A percentile compares a stretch with the other conserved stretches of the same genome.
Conservation (phyloP, 805 yeast species). For the Hanseniaspora lachancei region DNA sequence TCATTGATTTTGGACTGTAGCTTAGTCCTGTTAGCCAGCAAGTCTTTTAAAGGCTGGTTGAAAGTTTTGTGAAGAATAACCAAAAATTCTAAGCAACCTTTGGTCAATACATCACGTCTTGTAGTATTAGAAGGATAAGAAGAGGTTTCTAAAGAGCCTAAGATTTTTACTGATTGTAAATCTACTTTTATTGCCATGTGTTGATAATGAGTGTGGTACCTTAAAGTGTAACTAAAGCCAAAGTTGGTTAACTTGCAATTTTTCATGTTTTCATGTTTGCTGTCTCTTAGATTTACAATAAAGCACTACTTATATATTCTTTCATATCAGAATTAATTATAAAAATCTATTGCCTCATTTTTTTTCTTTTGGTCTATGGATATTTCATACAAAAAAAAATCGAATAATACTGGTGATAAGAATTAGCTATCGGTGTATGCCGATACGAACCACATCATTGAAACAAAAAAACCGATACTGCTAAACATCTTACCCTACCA, state of each 20-base stretch:
- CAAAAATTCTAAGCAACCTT: conserved; percentile 46
- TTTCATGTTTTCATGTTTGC: neutral
- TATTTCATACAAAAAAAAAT: too few relatives aligned
- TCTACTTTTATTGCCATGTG: conserved; percentile 20
- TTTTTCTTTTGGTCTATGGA: too few relatives aligned
- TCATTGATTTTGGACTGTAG: conserved; percentile 49
- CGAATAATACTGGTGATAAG: neutral
- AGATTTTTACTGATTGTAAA: conserved; percentile 27
- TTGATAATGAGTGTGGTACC: neutral
- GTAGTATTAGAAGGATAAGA: conserved; percentile 31
- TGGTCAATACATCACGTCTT: conserved; percentile 29
- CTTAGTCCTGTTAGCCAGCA: conserved; percentile 47
- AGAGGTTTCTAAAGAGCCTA: conserved; percentile 25
- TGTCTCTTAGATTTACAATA: too few relatives aligned
- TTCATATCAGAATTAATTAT: too few relatives aligned
- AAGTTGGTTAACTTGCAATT: neutral
- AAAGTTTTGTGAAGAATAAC: conserved; percentile 64
- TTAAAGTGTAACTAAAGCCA: neutral
- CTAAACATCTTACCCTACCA: too few relatives aligned
- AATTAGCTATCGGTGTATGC: neutral
- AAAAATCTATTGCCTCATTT: too few relatives aligned
- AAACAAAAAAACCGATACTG: too few relatives aligned
- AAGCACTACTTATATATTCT: too few relatives aligned
- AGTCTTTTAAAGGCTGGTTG: conserved; percentile 44
- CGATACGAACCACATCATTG: neutral